Percentiles rank a stretch among this genome's conserved stretches.
These are phyloP conservation scores for Solanum virginianum DNA, from an alignment of 257 asterid genomes.

Conservation along the genomic window DNA sequence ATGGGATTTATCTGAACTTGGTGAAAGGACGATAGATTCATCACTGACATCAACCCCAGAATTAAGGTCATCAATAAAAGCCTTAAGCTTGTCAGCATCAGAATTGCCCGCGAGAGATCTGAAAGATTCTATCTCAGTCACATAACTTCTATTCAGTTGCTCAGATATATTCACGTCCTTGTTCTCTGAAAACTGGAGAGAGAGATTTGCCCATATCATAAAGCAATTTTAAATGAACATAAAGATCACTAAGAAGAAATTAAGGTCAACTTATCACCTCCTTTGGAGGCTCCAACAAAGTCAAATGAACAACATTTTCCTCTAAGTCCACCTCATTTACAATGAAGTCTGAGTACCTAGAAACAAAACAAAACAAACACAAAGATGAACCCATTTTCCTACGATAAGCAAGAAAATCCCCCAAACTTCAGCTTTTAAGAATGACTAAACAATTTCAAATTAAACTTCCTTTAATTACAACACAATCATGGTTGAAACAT, in stretches of 20 bases:
- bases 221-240: not conserved
- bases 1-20: slow-evolving; percentile 78
- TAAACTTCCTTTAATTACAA: not conserved
- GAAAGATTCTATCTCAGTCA: slow-evolving; percentile 62
- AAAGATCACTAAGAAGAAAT: not conserved
- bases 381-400: not conserved
- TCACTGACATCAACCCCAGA: slow-evolving; percentile 26
- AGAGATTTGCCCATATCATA: not conserved
- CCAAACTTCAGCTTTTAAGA: not conserved
- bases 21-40: slow-evolving; percentile 54
- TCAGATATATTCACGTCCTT: slow-evolving; percentile 37
- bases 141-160: slow-evolving; percentile 33
- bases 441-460: not conserved
- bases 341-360: slow-evolving; percentile 89
- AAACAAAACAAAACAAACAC: slow-evolving; percentile 1
- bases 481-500: not conserved
- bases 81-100: slow-evolving; percentile 49
- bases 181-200: slow-evolving; percentile 43
- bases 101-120: slow-evolving; percentile 68
- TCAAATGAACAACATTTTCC: slow-evolving; percentile 73
- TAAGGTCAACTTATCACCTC: slow-evolving; percentile 36
- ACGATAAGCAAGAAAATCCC: not conserved
- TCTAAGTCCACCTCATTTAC: slow-evolving; percentile 90
- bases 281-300: slow-evolving; percentile 52
- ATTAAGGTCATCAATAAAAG: slow-evolving; percentile 36